Base-by-base conservation (phyloP, 192 early-diverging fungal species). In the Coemansia sp. region DNA sequence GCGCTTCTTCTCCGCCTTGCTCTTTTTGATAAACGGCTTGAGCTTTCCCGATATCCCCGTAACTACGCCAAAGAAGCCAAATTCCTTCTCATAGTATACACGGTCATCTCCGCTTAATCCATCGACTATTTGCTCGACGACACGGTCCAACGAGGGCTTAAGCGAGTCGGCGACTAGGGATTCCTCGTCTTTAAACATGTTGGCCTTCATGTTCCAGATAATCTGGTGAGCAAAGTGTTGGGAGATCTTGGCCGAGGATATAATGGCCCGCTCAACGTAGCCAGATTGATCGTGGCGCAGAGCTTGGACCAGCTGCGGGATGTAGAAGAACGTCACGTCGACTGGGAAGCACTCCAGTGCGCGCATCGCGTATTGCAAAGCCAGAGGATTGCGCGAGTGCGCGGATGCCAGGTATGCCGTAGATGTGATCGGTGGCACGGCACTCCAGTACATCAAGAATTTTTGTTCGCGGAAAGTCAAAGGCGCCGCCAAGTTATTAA, bases 151-250 rank as follows among this genome's bases (percentile, higher is more conserved):
- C 8, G 86, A 81, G 10, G 96, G 94, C 65, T 98, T 98, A 24
- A 98, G 75, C 8, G 92, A 65, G 75, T 99, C 98, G 4, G 92
- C 91, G 69, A 65, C 39, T 51, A 69, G 68, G 1, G 72, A 72
- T 0, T 80, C 87, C 46, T 89, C 88, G 79, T 93, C 90, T 22
- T 88, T 86, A 85, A 76, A 96, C 89, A 94, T 95, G 83, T 99
- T 99, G 55, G 98, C 98, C 27, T 98, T 92, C 98, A 99, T 99
- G 78, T 99, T 99, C 98, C 98, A 99, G 58, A 99, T 97, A 59
- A 99, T 98, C 85, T 99, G 98, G 82, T 99, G 98, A 31, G 98
- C 97, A 88, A 99, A 99, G 17, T 94, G 87, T 81, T 98, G 97
- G 36, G 95, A 97, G 11, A 92, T 90, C 69, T 89, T 88, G 7